Evolutionary conservation across 208 protist genomes (phyloP).

Genomic region (Wallacemonas sp.): DNA sequence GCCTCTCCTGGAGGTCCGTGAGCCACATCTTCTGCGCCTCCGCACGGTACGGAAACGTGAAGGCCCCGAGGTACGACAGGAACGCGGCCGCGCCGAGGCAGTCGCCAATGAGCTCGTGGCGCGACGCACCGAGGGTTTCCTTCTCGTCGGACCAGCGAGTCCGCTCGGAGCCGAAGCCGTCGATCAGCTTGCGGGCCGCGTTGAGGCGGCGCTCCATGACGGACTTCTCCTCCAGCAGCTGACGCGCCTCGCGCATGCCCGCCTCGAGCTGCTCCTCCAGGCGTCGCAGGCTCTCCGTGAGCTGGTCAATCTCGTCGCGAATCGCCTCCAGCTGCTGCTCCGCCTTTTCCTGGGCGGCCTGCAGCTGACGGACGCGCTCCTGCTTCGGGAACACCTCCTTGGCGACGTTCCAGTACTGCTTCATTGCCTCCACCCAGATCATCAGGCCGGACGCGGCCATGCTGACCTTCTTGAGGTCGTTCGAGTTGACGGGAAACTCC

Average conservation of each 20-base stretch:
- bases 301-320: slow-evolving; percentile 90
- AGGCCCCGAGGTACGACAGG: slow-evolving; percentile 97
- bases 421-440: slow-evolving; percentile 98
- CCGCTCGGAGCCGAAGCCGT: slow-evolving; percentile 97
- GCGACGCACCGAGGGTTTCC: slow-evolving; percentile 79
- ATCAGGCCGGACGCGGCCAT: slow-evolving; percentile 94
- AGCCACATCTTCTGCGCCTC: slow-evolving; percentile 93
- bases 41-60: slow-evolving; percentile 96
- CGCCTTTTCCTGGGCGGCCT: slow-evolving; percentile 90
- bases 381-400: slow-evolving; percentile 98
- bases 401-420: slow-evolving; percentile 97
- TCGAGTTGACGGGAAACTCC: slow-evolving; percentile 91
- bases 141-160: slow-evolving; percentile 96
- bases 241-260: slow-evolving; percentile 90
- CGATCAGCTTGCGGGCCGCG: slow-evolving; percentile 96
- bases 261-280: slow-evolving; percentile 92
- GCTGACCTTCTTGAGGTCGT: slow-evolving; percentile 90
- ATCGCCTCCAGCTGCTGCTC: slow-evolving; percentile 85
- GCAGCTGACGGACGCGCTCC: slow-evolving; percentile 92
- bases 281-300: slow-evolving; percentile 91
- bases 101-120: slow-evolving; percentile 95
- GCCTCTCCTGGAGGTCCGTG: slow-evolving; percentile 79
- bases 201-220: slow-evolving; percentile 95
- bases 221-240: slow-evolving; percentile 92
- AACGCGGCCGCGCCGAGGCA: slow-evolving; percentile 97